Conservation (phyloP, 352 stramenopile species). For the Pythium insidiosum region DNA sequence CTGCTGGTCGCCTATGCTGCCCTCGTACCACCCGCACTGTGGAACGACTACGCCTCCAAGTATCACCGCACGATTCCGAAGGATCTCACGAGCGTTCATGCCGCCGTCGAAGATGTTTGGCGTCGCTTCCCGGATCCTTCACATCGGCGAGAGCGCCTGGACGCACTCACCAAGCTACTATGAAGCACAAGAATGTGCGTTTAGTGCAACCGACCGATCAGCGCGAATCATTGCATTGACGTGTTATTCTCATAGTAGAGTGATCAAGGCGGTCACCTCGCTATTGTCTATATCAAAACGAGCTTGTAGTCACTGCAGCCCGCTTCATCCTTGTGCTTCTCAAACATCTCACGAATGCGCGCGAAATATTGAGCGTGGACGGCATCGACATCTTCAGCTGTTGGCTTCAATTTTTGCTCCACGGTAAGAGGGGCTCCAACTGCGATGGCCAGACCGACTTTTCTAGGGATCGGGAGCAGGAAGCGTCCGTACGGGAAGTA, state of each 20-base stretch:
- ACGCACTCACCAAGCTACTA: conserved; percentile 25
- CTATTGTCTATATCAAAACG: conserved; percentile 37
- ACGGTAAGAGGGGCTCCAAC: conserved; percentile 57
- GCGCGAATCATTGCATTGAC: too few species aligned
- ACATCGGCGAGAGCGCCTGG: conserved; percentile 50
- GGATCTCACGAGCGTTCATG: conserved; percentile 26
- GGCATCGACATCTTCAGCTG: conserved; percentile 40
- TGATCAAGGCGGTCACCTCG: too few species aligned
- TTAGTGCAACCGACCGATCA: too few species aligned
- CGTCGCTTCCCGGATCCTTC: conserved; percentile 32
- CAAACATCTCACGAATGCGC: conserved; percentile 44
- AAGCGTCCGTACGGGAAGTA: conserved; percentile 69
- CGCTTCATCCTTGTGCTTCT: conserved; percentile 67
- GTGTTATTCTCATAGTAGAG: too few species aligned
- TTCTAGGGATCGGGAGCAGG: conserved; percentile 61
- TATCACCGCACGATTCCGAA: conserved; percentile 36
- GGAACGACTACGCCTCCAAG: conserved; percentile 56
- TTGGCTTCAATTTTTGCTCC: conserved; percentile 33
- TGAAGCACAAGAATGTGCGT: too few species aligned
- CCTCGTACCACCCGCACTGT: conserved; percentile 54
- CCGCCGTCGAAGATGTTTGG: conserved; percentile 35
- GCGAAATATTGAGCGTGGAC: conserved; percentile 63
- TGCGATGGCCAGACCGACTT: conserved; percentile 48
- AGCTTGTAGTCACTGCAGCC: conserved; percentile 68
- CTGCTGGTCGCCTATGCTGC: conserved; percentile 61